Evolutionary conservation across 345 rosid species (phyloP), one percentile per base, ranked within the genome.

Genomic region (Lepidium didymum): DNA sequence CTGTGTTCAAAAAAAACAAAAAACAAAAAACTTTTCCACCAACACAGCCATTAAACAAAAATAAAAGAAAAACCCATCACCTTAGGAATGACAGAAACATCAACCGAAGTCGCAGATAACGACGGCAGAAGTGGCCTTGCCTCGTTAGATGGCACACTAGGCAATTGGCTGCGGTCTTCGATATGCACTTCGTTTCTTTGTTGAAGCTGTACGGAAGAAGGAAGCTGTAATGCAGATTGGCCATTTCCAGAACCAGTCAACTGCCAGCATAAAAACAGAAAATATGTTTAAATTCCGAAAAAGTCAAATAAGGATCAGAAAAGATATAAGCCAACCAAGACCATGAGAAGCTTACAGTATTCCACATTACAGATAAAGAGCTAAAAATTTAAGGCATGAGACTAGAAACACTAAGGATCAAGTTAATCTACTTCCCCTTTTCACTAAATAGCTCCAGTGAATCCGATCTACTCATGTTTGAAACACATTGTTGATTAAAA

Each of bases 101-200:
- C 97, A 63, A 61, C 76, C 8, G 62, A 51, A 40, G 81, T 42
- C 57, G 63, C 75, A 66, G 73, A 70, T 3, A 87, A 56, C 36
- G 86, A 66, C 14, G 91, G 73, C 67, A 73, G 64, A 70, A 76
- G 75, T 16, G 76, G 79, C 64, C 83, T 91, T 47, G 65, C 37
- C 42, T 64, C 76, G 13, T 13, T 72, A 21, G 65, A 37, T 49
- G 19, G 59, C 10, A 47, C 44, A 57, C 65, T 63, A 47, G 76
- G 78, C 23, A 69, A 57, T 68, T 79, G 87, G 60, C 69, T 80
- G 63, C 81, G 81, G 10, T 90, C 98, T 67, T 90, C 97, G 44
- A 75, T 54, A 64, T 81, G 67, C 64, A 66, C 70, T 65, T 93
- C 97, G 64, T 62, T 81, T 62, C 80, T 83, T 68, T 68, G 88